Evolutionary conservation across 1,284 basidiomycete species (phyloP).

Genomic region (Psilocybe mexicana): DNA sequence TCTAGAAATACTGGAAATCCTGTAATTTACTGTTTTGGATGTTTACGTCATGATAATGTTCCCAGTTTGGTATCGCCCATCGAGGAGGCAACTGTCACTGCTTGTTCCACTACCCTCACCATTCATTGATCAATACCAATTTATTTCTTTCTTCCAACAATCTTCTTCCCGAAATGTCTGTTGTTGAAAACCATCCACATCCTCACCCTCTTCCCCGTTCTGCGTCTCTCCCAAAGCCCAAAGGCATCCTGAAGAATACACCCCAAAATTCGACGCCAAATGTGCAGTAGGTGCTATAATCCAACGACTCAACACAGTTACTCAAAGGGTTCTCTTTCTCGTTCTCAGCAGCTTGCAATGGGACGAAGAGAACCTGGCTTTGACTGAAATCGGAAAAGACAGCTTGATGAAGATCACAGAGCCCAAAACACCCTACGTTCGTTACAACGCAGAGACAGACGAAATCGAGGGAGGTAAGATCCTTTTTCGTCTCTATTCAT

Average conservation of each 20-base stretch:
- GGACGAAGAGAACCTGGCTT: slow-evolving; percentile 90
- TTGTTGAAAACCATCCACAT: slow-evolving; percentile 40
- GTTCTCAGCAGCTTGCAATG: slow-evolving; percentile 68
- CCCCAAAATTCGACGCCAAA: slow-evolving; percentile 43
- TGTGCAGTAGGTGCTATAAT: slow-evolving; percentile 42
- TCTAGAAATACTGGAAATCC: neutral
- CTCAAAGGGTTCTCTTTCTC: slow-evolving; percentile 5
- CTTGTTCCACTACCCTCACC: neutral
- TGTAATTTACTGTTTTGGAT: neutral
- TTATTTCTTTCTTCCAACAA: neutral
- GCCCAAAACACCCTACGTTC: slow-evolving; percentile 94
- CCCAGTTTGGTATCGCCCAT: neutral
- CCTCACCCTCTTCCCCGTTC: slow-evolving; percentile 51
- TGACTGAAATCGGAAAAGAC: slow-evolving; percentile 91
- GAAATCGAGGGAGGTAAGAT: slow-evolving; percentile 75
- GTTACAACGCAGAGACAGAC: slow-evolving; percentile 87
- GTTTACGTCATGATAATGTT: neutral
- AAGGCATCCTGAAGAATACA: slow-evolving; percentile 84
- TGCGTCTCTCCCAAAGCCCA: slow-evolving; percentile 67
- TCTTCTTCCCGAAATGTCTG: slow-evolving; percentile 21
- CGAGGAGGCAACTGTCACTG: neutral
- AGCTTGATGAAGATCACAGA: slow-evolving; percentile 96
- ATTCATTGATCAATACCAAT: neutral
- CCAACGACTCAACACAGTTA: neutral
- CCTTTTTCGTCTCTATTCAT: neutral